Evolutionary conservation across 176 grass and related monocot genomes (phyloP).

Genomic region (Saccharum spontaneum): DNA sequence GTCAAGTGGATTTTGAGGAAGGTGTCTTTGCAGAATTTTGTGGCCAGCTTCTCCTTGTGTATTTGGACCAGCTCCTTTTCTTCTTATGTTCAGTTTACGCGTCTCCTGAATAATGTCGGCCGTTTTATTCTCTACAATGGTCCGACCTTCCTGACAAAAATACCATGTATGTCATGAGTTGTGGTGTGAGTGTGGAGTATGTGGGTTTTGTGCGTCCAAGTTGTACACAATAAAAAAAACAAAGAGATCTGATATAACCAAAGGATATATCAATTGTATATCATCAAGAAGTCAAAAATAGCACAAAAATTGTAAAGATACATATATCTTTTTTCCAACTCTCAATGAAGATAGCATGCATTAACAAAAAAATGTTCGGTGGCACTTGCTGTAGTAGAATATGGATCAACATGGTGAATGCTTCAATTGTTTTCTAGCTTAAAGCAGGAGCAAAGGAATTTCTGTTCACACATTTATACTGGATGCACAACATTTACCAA

Average conservation of each 20-base stretch:
- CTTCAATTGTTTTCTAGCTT: constrained; percentile 2
- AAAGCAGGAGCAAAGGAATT: constrained; percentile 14
- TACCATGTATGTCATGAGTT: constrained; percentile 5
- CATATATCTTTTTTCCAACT: background rate
- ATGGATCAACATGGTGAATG: constrained; percentile 16
- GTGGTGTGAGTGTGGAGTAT: too few relatives aligned
- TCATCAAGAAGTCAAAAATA: background rate
- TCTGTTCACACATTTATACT: background rate
- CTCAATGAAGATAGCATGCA: background rate
- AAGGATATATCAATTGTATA: constrained; percentile 11
- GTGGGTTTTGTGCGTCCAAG: too few relatives aligned
- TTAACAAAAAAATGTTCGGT: background rate
- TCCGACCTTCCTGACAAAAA: constrained; percentile 74
- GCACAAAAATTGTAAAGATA: constrained; percentile 7
- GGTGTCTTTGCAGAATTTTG: constrained; percentile 59
- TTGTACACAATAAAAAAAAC: background rate
- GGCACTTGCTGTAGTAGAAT: background rate
- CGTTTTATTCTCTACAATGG: constrained; percentile 94
- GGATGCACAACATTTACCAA: background rate
- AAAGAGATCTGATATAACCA: constrained; percentile 2
- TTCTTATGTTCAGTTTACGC: constrained; percentile 78
- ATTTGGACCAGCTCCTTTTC: constrained; percentile 62
- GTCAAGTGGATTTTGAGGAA: constrained; percentile 73
- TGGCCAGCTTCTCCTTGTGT: constrained; percentile 51
- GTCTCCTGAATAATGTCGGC: constrained; percentile 92